phyloP scores from a whole-genome alignment of 2,329 filamentous ascomycete species.

The Penicillium polonicum region DNA sequence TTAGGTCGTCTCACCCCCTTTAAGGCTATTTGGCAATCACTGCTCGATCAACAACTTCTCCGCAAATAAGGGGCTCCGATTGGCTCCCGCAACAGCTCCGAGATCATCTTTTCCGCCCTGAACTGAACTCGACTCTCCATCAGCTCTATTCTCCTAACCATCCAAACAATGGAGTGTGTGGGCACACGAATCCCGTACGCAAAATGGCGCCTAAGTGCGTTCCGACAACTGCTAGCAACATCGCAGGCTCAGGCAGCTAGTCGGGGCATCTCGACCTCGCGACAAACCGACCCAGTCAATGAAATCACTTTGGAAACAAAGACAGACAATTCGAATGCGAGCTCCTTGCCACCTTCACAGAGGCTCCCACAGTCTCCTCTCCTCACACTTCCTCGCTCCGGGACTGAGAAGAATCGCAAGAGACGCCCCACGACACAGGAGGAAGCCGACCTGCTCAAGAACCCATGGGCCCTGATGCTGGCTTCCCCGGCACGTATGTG shows the following conservation, averaged over 20 bases:
- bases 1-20: background rate
- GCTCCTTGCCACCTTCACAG: slow-evolving; percentile 27
- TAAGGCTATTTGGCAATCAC: background rate
- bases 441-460: slow-evolving; percentile 32
- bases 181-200: slow-evolving; percentile 29
- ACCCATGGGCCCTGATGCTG: slow-evolving; percentile 44
- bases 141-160: background rate
- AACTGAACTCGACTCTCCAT: background rate
- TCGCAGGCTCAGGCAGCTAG: background rate
- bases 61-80: slow-evolving; percentile 22
- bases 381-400: slow-evolving; percentile 24
- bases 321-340: background rate
- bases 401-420: slow-evolving; percentile 26
- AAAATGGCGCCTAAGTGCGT: slow-evolving; percentile 33
- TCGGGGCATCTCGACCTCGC: slow-evolving; percentile 18
- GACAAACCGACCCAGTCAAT: background rate
- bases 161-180: slow-evolving; percentile 28
- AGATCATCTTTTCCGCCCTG: slow-evolving; percentile 10
- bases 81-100: slow-evolving; percentile 9
- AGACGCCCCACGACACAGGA: slow-evolving; percentile 26
- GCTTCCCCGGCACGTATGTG: slow-evolving; percentile 40
- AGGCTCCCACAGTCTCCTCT: slow-evolving; percentile 40
- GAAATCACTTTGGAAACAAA: background rate
- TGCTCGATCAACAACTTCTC: slow-evolving; percentile 1
- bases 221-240: slow-evolving; percentile 21